Evolutionary conservation across 2,329 filamentous ascomycete species (phyloP).

Genomic region (Albophoma yamanashiensis): DNA sequence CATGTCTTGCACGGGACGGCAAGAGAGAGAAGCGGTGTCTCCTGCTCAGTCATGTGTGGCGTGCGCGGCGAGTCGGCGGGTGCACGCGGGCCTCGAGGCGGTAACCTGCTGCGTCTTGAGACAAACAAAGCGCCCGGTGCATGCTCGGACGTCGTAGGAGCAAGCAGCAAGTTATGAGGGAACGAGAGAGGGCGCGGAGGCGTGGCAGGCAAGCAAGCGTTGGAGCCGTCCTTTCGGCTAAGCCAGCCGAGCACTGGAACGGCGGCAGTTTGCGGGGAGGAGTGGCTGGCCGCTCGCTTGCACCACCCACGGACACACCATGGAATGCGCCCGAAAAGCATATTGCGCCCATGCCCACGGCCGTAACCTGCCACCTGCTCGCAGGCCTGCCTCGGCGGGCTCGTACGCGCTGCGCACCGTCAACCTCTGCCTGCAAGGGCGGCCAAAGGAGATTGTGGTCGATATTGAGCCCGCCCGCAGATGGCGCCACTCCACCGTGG

Average conservation of each 20-base stretch:
- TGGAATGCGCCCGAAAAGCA: neutral
- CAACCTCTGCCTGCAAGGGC: neutral
- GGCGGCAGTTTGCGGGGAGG: neutral
- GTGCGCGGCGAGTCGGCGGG: neutral
- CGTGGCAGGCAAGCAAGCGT: neutral
- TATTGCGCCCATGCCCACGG: neutral
- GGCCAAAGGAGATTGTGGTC: neutral
- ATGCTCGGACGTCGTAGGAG: neutral
- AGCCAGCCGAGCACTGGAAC: neutral
- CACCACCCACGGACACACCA: neutral
- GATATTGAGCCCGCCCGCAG: neutral
- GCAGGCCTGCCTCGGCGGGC: no score
- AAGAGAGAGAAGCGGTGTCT: neutral
- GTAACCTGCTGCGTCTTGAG: neutral
- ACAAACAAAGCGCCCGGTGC: neutral
- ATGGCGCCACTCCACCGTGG: neutral
- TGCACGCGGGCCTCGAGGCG: neutral
- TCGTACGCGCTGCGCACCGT: no score
- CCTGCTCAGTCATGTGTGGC: neutral
- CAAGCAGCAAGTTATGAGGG: neutral
- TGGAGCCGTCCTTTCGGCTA: neutral
- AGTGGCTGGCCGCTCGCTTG: neutral
- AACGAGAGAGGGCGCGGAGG: neutral
- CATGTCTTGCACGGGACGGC: neutral
- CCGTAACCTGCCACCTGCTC: no score